A percentile compares a stretch with the other conserved stretches of the same genome.
Conservation (phyloP, 768 basidiomycete genomes). For the Lentinula edodes region DNA sequence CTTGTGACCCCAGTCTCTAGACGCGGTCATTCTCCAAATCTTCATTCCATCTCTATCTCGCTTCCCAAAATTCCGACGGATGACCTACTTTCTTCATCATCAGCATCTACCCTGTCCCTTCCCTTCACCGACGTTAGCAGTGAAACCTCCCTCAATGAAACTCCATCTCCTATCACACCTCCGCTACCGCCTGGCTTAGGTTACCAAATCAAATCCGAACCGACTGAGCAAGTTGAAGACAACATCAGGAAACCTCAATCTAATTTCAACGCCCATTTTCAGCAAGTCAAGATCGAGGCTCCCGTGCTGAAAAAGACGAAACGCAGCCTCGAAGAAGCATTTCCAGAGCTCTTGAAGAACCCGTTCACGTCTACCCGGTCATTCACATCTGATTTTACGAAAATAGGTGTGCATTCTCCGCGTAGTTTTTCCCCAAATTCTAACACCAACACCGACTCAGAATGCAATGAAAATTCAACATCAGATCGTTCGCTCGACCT, state of each 20-base stretch:
- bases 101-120: neutral
- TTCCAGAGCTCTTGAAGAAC: neutral
- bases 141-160: neutral
- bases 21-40: neutral
- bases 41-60: neutral
- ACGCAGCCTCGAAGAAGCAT: constrained; percentile 4
- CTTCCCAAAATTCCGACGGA: neutral
- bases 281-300: neutral
- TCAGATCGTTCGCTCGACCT: neutral
- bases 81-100: neutral
- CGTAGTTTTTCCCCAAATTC: neutral
- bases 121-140: neutral
- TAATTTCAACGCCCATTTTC: neutral
- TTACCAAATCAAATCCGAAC: neutral
- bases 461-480: neutral
- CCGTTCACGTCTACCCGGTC: neutral
- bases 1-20: neutral
- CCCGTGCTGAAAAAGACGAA: neutral
- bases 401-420: neutral
- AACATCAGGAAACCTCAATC: neutral
- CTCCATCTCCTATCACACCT: neutral
- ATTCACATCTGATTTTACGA: neutral
- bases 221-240: neutral
- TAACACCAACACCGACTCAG: neutral
- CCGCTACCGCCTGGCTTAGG: neutral